Evolutionary conservation across 202 grass and related monocot species (phyloP), one percentile per base, ranked within the genome.

Genomic region (Hordeum pubiflorum): DNA sequence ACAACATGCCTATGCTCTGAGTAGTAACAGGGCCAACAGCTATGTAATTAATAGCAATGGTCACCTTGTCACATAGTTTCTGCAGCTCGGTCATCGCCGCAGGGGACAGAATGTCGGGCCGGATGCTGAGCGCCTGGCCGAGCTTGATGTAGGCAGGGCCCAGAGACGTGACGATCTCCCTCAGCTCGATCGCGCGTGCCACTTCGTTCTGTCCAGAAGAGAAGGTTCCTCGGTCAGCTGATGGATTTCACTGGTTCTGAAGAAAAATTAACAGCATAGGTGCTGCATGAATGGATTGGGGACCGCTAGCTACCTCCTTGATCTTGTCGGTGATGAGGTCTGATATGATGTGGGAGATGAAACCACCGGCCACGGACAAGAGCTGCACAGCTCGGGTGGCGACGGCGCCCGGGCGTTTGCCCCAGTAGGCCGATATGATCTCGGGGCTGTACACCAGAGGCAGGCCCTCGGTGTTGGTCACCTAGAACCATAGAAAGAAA

Each of bases 121-220:
- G 88, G 79, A 98, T 98, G 50, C 95, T 98, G 33, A 93, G 74
- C 34, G 92, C 95, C 74, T 98, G 95, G 29, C 95, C 95, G 73
- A 98, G 90, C 77, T 98, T 94, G 61, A 98, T 98, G 56, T 98
- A 98, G n/a, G 95, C 95, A 68, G 95, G 95, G 74, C 95, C 95
- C 39, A 97, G 17, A 33, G 95, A 97, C n/a, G 95, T 97, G 10
- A 97, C 95, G 44, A 97, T 97, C 79, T 97, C 88, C 81, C 95
- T 91, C 76, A 94, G 88, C 74, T 97, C 92, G 55, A 97, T 97
- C 22, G 94, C 88, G 4, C 94, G 86, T 5, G 88, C 69, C 21
- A 94, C 94, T 39, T 97, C 94, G 69, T 97, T 97, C 92, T 96
- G 2, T 26, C 15, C 1, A 10, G 3, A n/a, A 79, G 32, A 75